Base-by-base conservation (phyloP, 2,329 filamentous ascomycete genomes). In the Dichotomopilus funicola region DNA sequence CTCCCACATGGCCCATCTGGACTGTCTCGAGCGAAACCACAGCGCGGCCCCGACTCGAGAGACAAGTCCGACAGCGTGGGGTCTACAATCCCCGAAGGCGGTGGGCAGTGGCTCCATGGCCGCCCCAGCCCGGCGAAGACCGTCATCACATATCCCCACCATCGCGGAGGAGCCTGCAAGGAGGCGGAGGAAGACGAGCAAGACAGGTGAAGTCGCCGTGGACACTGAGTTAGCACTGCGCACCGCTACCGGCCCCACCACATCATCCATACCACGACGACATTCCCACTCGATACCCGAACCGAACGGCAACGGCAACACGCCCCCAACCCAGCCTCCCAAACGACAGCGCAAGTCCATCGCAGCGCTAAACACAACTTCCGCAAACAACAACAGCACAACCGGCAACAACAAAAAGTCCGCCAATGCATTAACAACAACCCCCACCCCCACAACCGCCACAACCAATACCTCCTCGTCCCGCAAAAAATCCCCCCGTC, bases 41-140 rank as follows among this genome's bases (percentile, higher is more conserved):
- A 88, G 83, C 64, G 78, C 79, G 6, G 74, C 76, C 5, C 83
- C 78, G 49, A 87, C 84, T 6, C 76, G 79, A 27, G 76, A 80
- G 2, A 75, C 81, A 5, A 87, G 80, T 56, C 84, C 84, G 2
- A 64, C 69, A 7, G 11, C 52, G 7, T 56, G 44, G 41, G 59
- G 63, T 51, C 65, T 7, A 58, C 63, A 2, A 51, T 57, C 11
- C 49, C 62, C 41, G 63, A 60, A 53, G 67, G 65, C 35, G 4
- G 27, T 41, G 4, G 41, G 42, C 63, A 56, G 47, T 42, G 53
- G 35, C 5, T 56, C 57, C 9, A 5, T 54, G n/a, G 13, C 48
- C 36, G 48, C 52, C 10, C 44, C 48, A 4, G 37, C 37, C 13
- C 48, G 38, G 11, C 52, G 49, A 7, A 49, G 40, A 19, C 46